Conservation (phyloP, 352 stramenopile species). For the Discostella stelligera region DNA sequence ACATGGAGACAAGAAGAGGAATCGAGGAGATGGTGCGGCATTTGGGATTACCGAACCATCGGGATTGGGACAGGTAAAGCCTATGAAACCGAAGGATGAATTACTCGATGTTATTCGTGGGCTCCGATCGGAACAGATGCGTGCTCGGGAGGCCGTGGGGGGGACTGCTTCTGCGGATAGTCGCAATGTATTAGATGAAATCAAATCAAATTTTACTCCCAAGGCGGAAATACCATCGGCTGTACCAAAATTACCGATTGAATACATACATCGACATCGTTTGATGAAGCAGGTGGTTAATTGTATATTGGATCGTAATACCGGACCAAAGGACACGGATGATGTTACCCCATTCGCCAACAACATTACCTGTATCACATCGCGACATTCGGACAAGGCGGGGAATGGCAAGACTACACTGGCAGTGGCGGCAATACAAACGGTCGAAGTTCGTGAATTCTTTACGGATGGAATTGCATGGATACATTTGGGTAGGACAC, state of each 20-base stretch:
- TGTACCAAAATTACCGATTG: constrained; percentile 75
- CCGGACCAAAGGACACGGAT: constrained; percentile 58
- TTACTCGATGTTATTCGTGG: constrained; percentile 79
- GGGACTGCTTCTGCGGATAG: neutral
- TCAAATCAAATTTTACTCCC: constrained; percentile 77
- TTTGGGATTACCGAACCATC: constrained; percentile 2
- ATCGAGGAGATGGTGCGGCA: constrained; percentile 7
- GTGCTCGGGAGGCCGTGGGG: constrained; percentile 42
- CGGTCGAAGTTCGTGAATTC: constrained; percentile 78
- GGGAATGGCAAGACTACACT: constrained; percentile 81
- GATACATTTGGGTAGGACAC: constrained; percentile 70
- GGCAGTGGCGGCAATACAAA: constrained; percentile 78
- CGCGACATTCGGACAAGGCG: constrained; percentile 77
- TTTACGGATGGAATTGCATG: constrained; percentile 81
- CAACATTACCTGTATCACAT: constrained; percentile 80
- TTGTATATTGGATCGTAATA: constrained; percentile 67
- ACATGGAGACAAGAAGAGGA: constrained; percentile 33
- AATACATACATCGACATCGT: constrained; percentile 81
- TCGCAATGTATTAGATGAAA: constrained; percentile 59
- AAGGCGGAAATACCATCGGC: constrained; percentile 79
- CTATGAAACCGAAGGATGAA: constrained; percentile 78
- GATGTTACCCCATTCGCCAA: constrained; percentile 46
- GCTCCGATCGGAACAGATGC: constrained; percentile 73
- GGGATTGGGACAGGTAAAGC: constrained; percentile 37
- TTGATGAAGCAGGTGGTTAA: constrained; percentile 83